Conservation (phyloP, 108 stramenopile genomes). For the Cyclotella sp. region DNA sequence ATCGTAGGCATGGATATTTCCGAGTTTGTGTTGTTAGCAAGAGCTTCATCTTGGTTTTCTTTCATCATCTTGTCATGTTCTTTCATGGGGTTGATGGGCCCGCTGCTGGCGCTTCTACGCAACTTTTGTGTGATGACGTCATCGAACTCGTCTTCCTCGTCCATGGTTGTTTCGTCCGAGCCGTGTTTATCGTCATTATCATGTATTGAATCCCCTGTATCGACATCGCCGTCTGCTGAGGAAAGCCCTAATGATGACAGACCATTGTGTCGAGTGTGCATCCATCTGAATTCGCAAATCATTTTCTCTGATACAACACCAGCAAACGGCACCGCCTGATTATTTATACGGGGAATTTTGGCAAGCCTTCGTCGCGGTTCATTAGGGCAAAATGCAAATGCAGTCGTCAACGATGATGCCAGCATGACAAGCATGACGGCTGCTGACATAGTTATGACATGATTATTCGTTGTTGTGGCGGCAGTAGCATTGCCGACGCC, state of each 20-base stretch:
- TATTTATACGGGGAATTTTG: neutral
- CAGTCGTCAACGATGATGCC: neutral
- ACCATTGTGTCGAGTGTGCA: neutral
- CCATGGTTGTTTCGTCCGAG: neutral
- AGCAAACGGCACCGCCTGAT: neutral
- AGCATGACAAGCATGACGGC: neutral
- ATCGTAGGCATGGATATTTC: neutral
- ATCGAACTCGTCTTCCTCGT: conserved; percentile 29
- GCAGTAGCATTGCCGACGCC: neutral
- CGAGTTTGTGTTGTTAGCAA: neutral
- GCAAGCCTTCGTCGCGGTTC: neutral
- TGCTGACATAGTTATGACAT: neutral
- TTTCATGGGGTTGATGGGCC: conserved; percentile 46
- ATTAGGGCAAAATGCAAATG: conserved; percentile 8
- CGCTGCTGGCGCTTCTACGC: conserved; percentile 30
- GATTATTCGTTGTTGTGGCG: neutral
- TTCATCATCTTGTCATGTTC: conserved; percentile 52
- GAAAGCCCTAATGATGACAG: neutral
- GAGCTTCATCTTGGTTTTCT: conserved; percentile 46
- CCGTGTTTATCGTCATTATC: neutral
- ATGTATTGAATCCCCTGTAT: neutral
- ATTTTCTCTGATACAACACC: neutral
- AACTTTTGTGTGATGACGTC: conserved; percentile 45
- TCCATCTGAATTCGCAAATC: no score
- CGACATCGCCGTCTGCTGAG: neutral